Evolutionary conservation across 345 rosid genomes (phyloP), one percentile per base, ranked within the genome.

Genomic region (Draba incana): DNA sequence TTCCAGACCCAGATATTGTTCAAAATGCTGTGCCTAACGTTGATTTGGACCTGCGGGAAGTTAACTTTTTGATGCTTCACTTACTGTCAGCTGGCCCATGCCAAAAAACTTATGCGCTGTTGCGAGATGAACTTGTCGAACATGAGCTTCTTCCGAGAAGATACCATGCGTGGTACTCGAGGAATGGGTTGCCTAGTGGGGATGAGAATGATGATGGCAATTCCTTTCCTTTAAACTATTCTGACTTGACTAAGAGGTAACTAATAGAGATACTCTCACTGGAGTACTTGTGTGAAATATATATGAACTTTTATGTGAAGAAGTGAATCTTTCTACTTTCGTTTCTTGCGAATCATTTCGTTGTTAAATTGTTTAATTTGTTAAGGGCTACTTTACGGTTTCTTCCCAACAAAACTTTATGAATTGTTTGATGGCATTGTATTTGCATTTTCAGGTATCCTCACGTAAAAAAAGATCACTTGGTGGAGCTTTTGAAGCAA

Each of bases 161-260:
- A 79, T 95, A 85, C 74, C 98, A 92, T 84, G 90, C 97, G 65
- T 86, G 93, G 96, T 92, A 89, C 83, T 88, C 99, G 10, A 85
- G 99, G 80, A 81, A 54, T 70, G 94, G 96, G 38, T 74, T 66
- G 75, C 80, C 31, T 56, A 85, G 82, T 49, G 83, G 87, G 43
- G 84, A 86, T 69, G 92, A 82, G 76, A 78, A 85, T 70, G 97
- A 92, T 80, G 90, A 85, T 78, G 94, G 94, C 71, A 38, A 57
- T 54, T 92, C 98, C 43, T 89, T 84, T 64, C 98, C 98, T 6
- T 73, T 92, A 62, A 83, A 79, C 68, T 89, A 89, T 70, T 62
- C 77, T 62, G 81, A 80, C 52, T 80, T 92, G 82, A 88, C 81
- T 50, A 85, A 88, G 70, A 92, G 94, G 99, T 89, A 86, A 47